Evolutionary conservation across 257 asterid genomes (phyloP).

Genomic region (Nicotiana benthamiana): DNA sequence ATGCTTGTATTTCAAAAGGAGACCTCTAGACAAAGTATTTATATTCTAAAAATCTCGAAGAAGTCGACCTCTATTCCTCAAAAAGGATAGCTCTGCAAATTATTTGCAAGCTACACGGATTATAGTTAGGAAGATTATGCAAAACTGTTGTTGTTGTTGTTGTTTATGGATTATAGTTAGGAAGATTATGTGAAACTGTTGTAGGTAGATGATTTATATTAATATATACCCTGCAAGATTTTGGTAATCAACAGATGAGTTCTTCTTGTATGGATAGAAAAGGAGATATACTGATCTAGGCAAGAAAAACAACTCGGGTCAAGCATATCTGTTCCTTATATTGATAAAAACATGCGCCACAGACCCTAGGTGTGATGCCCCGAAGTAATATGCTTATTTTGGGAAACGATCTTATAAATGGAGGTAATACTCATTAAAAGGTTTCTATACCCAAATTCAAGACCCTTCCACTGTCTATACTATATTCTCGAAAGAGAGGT

Average conservation of each 20-base stretch:
- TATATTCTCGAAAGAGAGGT: neutral
- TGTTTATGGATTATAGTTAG: neutral
- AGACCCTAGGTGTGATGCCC: slow-evolving; percentile 4
- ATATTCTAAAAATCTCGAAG: neutral
- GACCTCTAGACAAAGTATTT: neutral
- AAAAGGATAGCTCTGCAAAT: neutral
- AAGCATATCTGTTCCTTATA: neutral
- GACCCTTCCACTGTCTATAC: neutral
- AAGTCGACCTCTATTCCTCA: neutral
- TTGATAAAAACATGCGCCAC: neutral
- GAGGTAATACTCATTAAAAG: neutral
- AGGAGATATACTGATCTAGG: neutral
- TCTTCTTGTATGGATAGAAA: neutral
- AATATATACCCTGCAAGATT: neutral
- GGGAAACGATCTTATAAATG: neutral
- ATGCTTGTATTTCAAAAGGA: neutral
- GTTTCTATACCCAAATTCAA: neutral
- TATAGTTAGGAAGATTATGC: neutral
- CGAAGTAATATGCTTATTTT: neutral
- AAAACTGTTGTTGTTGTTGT: neutral
- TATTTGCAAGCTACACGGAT: neutral
- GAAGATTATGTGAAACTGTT: neutral
- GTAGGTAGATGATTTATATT: neutral
- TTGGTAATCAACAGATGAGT: neutral
- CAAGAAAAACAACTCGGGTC: neutral